A percentile compares a stretch with the other conserved stretches of the same genome.
phyloP scores from a whole-genome alignment of 768 basidiomycete species.

The Lactarius indigo region DNA sequence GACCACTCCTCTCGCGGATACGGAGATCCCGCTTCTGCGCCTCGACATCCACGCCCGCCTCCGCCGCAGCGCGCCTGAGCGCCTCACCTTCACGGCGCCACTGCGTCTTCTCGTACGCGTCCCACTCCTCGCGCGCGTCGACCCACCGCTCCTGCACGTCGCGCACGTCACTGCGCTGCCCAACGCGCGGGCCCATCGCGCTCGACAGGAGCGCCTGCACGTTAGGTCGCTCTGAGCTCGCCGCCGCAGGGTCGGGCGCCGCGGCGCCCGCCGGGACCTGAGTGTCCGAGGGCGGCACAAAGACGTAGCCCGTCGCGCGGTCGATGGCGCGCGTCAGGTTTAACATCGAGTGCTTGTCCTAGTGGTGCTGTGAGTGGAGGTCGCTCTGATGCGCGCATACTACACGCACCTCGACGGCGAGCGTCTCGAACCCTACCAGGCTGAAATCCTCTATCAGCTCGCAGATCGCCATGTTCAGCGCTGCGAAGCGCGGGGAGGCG shows the following conservation, averaged over 20 bases:
- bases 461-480: constrained; percentile 85
- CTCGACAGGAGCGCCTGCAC: constrained; percentile 62
- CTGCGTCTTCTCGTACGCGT: constrained; percentile 71
- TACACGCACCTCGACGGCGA: constrained; percentile 81
- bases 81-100: constrained; percentile 76
- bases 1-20: constrained; percentile 17
- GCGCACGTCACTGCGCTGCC: constrained; percentile 50
- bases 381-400: neutral
- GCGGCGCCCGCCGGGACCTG: constrained; percentile 35
- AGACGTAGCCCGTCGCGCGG: constrained; percentile 89
- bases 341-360: constrained; percentile 96
- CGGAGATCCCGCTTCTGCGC: constrained; percentile 27
- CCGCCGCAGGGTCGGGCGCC: constrained; percentile 32
- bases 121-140: constrained; percentile 78
- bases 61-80: constrained; percentile 39
- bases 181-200: constrained; percentile 53
- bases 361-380: no score
- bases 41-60: constrained; percentile 21
- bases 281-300: constrained; percentile 53
- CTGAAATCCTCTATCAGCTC: constrained; percentile 92
- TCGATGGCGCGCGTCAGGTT: constrained; percentile 82
- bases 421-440: constrained; percentile 92
- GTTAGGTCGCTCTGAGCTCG: constrained; percentile 55
- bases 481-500: constrained; percentile 63
- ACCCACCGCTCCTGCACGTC: constrained; percentile 95